Evolutionary conservation across 225 moss, liverwort and hornwort species (phyloP), one percentile per base, ranked within the genome.

Genomic region (Neckera pumila): DNA sequence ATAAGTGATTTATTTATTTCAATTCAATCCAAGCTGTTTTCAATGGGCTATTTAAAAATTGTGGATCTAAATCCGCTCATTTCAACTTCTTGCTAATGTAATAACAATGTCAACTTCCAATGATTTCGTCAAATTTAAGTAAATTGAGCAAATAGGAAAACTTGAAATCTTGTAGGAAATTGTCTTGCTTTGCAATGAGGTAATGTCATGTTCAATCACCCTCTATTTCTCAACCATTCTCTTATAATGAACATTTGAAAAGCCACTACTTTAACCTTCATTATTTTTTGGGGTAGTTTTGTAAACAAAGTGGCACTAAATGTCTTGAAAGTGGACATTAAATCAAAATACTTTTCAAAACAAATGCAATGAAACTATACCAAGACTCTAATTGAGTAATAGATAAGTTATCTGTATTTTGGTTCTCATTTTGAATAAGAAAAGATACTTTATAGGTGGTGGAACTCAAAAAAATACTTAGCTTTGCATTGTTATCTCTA

Each of bases 21-120:
- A n/a, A 3, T 38, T 78, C 3, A 4, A 36, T 0, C 57, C 7
- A 38, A 78, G 7, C 4, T 57, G 3, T 78, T 57, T 78, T 11
- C 7, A 38, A 26, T 78, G 36, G 9, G 4, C 3, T 76, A 21
- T 76, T 54, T 76, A 8, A 34, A 22, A 33, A 31, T 14, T 6
- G 0, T 14, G 14, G 3, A 9, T 76, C 6, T 3, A 26, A 56
- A 26, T 54, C 3, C 3, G 0, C 2, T 26, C 17, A 38, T 26
- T 56, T 56, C 26, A 78, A 78, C 57, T 36, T 78, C 13, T 23
- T 17, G 4, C 26, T 26, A n/a, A 25, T 38, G 15, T 11, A 9
- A n/a, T 16, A 57, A 11, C 3, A 57, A 38, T 26, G 14, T 56
- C n/a, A 78, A n/a, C 3, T n/a, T 78, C 11, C 3, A 17, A 16